Percentiles rank a stretch among this genome's conserved stretches.
Evolutionary conservation across 306 rosid genomes (phyloP).

Genomic region (Prunus campanulata): DNA sequence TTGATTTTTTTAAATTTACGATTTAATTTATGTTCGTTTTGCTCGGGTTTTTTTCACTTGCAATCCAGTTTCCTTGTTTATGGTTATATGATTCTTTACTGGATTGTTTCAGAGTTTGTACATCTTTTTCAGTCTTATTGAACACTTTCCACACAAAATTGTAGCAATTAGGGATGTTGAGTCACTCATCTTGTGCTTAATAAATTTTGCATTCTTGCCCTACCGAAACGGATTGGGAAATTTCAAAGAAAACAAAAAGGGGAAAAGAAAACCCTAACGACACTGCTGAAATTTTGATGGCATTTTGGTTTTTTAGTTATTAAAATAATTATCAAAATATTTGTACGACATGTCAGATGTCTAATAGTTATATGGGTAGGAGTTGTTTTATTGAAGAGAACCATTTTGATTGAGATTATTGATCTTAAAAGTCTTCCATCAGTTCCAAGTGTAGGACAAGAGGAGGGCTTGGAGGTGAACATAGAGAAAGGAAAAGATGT

Average conservation of each 20-base stretch:
- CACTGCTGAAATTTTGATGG: too few relatives aligned
- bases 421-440: background rate
- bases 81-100: background rate
- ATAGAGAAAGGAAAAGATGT: conserved; percentile 33
- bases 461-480: background rate
- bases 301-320: background rate
- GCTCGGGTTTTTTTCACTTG: background rate
- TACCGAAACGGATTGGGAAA: too few relatives aligned
- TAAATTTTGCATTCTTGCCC: too few relatives aligned
- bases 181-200: too few relatives aligned
- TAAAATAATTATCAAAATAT: background rate
- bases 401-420: background rate
- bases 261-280: too few relatives aligned
- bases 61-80: background rate
- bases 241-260: too few relatives aligned
- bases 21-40: background rate
- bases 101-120: background rate
- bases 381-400: background rate
- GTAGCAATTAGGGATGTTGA: too few relatives aligned
- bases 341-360: background rate
- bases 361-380: background rate
- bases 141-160: too few relatives aligned
- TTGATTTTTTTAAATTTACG: background rate
- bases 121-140: too few relatives aligned
- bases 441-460: background rate